These are phyloP conservation scores for Grosmannia serpens DNA, from an alignment of 2,329 filamentous ascomycete species.

Conservation along the genomic window DNA sequence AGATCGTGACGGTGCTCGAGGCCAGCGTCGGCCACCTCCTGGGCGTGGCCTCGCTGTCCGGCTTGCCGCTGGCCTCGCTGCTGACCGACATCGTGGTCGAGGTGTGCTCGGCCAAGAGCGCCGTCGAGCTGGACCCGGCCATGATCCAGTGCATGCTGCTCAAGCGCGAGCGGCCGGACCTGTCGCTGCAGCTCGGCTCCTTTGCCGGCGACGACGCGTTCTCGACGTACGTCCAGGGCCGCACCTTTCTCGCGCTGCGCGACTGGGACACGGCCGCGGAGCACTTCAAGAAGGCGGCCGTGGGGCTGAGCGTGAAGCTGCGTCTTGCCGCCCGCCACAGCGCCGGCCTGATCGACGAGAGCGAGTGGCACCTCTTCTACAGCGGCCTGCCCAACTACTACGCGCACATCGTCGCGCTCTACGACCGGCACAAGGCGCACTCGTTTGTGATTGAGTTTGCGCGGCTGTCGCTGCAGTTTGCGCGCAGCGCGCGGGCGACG, in stretches of 20 bases:
- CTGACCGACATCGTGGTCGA: conserved; percentile 58
- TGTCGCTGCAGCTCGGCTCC: conserved; percentile 44
- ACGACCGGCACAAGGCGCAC: conserved; percentile 64
- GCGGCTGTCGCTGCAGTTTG: conserved; percentile 58
- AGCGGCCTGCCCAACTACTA: conserved; percentile 76
- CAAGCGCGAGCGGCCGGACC: conserved; percentile 46
- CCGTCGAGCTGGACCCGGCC: conserved; percentile 50
- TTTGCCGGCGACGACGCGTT: conserved; percentile 48
- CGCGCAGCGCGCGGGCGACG: conserved; percentile 13
- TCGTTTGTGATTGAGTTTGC: conserved; percentile 80
- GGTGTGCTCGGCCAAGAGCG: conserved; percentile 51
- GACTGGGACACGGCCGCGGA: conserved; percentile 63
- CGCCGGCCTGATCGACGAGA: conserved; percentile 59
- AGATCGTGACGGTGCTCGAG: conserved; percentile 46
- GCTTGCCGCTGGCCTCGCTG: conserved; percentile 42
- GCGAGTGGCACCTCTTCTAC: conserved; percentile 58
- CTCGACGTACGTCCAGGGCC: conserved; percentile 74
- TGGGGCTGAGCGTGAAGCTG: conserved; percentile 53
- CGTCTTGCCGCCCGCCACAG: conserved; percentile 42
- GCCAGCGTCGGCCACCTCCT: conserved; percentile 52
- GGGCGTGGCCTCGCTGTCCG: conserved; percentile 44
- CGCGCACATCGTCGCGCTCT: conserved; percentile 72
- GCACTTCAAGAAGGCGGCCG: conserved; percentile 73
- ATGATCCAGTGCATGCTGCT: conserved; percentile 52
- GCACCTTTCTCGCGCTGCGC: conserved; percentile 61